These are phyloP conservation scores for Stellera chamaejasme DNA, from an alignment of 345 rosid species.

Conservation along the genomic window DNA sequence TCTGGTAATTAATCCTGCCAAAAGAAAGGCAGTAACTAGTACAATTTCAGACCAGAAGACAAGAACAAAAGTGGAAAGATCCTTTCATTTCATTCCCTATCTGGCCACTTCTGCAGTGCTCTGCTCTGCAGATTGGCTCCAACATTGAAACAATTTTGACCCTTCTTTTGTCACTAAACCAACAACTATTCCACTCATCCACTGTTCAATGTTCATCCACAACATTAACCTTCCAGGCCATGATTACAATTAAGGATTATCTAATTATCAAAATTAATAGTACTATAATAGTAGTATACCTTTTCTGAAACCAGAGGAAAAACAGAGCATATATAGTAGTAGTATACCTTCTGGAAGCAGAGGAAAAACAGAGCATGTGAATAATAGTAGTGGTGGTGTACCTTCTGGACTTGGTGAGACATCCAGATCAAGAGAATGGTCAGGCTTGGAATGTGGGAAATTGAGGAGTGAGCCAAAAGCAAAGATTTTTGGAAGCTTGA, in stretches of 20 bases:
- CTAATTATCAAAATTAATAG: neutral
- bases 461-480: slow-evolving; percentile 61
- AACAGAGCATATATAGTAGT: neutral
- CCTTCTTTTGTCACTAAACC: slow-evolving; percentile 17
- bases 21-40: too few relatives aligned
- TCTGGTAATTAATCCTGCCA: too few relatives aligned
- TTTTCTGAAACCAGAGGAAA: neutral
- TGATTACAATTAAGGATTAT: too few relatives aligned
- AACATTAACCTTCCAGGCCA: too few relatives aligned
- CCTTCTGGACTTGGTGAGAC: slow-evolving; percentile 80
- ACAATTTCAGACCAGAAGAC: neutral
- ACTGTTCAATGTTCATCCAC: neutral
- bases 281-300: neutral
- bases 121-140: too few relatives aligned
- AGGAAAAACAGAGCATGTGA: neutral
- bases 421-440: slow-evolving; percentile 28
- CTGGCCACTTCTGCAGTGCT: neutral
- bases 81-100: slow-evolving; percentile 1
- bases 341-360: neutral
- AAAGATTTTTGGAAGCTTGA: slow-evolving; percentile 62
- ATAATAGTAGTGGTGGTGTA: slow-evolving; percentile 9
- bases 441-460: slow-evolving; percentile 51
- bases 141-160: slow-evolving; percentile 14
- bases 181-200: slow-evolving; percentile 7
- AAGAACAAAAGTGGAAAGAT: slow-evolving; percentile 7